Evolutionary conservation across 768 basidiomycete genomes (phyloP), one percentile per base, ranked within the genome.

Genomic region (Fomitopsis serialis): DNA sequence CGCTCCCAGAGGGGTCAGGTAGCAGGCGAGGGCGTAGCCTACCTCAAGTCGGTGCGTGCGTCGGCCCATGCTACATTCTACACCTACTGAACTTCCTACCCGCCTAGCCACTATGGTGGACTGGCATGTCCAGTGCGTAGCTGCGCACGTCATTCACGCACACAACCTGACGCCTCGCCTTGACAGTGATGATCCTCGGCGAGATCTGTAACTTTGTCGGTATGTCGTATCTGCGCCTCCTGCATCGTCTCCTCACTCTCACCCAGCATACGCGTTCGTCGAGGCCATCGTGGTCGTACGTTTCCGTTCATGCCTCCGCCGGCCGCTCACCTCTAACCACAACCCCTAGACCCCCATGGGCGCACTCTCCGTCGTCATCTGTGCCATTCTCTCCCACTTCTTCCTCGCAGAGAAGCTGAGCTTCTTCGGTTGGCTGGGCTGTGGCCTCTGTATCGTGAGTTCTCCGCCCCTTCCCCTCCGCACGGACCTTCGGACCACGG

Each of bases 351-450:
- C 96, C 36, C 97, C 96, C 2, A 81, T 99, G 61, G 96, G 96
- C 40, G 94, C 96, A 8, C 80, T 99, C 51, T 94, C 93, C 19
- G 97, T 99, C 60, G 97, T 99, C 59, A 78, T 98, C 58, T 96
- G 87, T 68, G 94, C 95, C 47, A 88, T 96, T 32, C 73, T 98
- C 17, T 95, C 95, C 7, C 94, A 92, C 27, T 76, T 96, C 58
- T 91, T 98, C 73, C 86, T 99, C 62, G 84, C 95, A 45, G 96
- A 98, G 68, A 91, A 78, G 50, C 80, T 99, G 42, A 89, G 86
- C 34, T 92, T 98, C 70, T 98, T 99, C 66, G 96, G 97, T 46
- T 98, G 95, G 94, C 76, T 98, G 57, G 96, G 94, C 19, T 97
- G 94, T 68, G 80, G 74, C 15, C 79, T 98, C 17, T 96, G 92